Evolutionary conservation across 495 filamentous ascomycete genomes (phyloP).

Genomic region (Recurvomyces mirabilis): DNA sequence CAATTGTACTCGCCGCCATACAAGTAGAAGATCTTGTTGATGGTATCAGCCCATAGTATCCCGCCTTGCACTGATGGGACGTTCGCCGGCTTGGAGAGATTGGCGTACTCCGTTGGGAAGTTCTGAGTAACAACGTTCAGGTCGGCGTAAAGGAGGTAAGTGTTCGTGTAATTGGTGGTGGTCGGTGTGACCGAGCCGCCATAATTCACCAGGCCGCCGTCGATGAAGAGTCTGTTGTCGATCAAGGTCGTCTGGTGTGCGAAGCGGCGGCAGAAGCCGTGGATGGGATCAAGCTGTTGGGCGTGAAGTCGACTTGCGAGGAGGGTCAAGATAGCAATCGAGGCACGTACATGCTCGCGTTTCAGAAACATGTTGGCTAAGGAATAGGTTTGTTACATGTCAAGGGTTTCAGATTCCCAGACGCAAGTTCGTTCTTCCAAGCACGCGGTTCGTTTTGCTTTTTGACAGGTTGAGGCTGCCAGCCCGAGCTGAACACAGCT

Average conservation of each 20-base stretch:
- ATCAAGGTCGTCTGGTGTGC: constrained; percentile 42
- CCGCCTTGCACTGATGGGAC: constrained; percentile 27
- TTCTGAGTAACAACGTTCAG: constrained; percentile 33
- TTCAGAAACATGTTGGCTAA: too few relatives aligned
- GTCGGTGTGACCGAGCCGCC: constrained; percentile 37
- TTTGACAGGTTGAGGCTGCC: too few relatives aligned
- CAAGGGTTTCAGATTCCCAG: too few relatives aligned
- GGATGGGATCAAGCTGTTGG: constrained; percentile 28
- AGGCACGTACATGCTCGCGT: too few relatives aligned
- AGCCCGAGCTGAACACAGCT: too few relatives aligned
- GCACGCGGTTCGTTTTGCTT: too few relatives aligned
- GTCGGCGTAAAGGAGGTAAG: constrained; percentile 25
- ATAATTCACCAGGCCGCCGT: constrained; percentile 40
- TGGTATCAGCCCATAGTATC: constrained; percentile 39
- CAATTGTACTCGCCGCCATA: constrained; percentile 41
- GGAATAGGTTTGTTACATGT: too few relatives aligned
- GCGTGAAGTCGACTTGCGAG: too few relatives aligned
- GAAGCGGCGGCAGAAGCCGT: constrained; percentile 41
- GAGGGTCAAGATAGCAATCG: too few relatives aligned
- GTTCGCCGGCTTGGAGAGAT: constrained; percentile 39
- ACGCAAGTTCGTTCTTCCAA: too few relatives aligned
- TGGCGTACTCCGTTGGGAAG: constrained; percentile 41
- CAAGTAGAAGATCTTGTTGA: constrained; percentile 43
- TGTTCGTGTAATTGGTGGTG: constrained; percentile 39
- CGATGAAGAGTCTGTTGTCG: constrained; percentile 41